phyloP scores from a whole-genome alignment of 345 rosid genomes.

The Excoecaria cochinchinensis region DNA sequence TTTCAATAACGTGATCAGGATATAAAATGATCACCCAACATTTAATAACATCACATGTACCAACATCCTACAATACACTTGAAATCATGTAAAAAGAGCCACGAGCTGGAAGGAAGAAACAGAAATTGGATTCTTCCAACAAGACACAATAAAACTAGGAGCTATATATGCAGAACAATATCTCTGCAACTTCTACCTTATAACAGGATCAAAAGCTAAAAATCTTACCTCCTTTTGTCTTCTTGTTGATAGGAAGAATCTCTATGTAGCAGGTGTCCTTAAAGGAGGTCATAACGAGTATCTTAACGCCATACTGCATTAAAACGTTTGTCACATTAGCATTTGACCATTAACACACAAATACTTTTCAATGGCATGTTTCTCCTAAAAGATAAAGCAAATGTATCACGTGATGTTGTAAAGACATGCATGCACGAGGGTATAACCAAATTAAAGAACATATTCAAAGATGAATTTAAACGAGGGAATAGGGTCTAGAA shows the following conservation, averaged over 20 bases:
- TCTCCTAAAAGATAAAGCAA: not conserved
- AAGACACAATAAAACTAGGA: not conserved
- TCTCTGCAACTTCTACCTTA: not conserved
- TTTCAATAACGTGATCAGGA: too few species aligned
- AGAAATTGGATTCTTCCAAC: not conserved
- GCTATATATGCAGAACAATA: constrained; percentile 2
- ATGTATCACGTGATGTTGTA: too few species aligned
- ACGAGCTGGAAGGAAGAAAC: not conserved
- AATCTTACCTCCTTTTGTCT: constrained; percentile 61
- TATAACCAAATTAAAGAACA: not conserved
- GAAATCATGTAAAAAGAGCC: not conserved
- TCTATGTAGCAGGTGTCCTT: constrained; percentile 86
- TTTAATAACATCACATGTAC: not conserved
- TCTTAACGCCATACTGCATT: constrained; percentile 68
- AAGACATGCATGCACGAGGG: not conserved
- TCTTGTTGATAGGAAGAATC: constrained; percentile 68
- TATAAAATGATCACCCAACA: not conserved
- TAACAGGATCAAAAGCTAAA: constrained; percentile 10
- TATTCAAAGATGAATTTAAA: not conserved
- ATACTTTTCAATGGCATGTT: not conserved
- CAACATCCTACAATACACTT: not conserved
- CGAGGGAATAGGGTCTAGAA: not conserved
- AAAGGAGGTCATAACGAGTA: constrained; percentile 79
- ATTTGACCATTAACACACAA: not conserved
- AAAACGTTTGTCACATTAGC: constrained; percentile 10